Conservation (phyloP, 2,329 filamentous ascomycete genomes). For the Xylaria sp. region DNA sequence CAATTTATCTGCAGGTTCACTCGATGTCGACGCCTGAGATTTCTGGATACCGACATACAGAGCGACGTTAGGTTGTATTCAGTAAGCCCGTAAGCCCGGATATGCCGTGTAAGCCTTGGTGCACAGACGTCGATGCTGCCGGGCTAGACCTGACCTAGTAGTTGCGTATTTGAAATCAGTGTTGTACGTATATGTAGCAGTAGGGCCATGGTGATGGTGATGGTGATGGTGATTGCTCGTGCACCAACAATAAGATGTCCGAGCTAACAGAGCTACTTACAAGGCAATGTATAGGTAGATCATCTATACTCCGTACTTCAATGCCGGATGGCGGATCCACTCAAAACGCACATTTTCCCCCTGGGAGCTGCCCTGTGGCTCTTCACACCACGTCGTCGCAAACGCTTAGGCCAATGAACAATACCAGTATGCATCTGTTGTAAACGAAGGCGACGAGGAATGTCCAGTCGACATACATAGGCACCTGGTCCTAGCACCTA, state of each 20-base stretch:
- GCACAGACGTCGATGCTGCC: slow-evolving; percentile 1
- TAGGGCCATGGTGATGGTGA: neutral
- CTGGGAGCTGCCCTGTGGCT: too few relatives aligned
- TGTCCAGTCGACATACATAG: too few relatives aligned
- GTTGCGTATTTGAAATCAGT: neutral
- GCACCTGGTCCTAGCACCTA: too few relatives aligned
- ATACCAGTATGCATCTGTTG: too few relatives aligned
- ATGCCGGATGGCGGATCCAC: too few relatives aligned
- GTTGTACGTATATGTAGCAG: too few relatives aligned
- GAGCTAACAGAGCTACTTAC: neutral
- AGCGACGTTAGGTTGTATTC: neutral
- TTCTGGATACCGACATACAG: neutral
- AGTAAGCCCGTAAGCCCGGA: neutral
- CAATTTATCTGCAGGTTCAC: neutral
- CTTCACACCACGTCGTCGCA: too few relatives aligned
- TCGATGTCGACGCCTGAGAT: neutral
- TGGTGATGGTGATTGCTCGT: neutral
- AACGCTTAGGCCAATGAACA: too few relatives aligned
- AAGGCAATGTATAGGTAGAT: neutral
- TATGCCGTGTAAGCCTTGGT: neutral
- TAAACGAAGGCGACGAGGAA: too few relatives aligned
- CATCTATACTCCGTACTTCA: neutral
- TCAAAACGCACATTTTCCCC: too few relatives aligned
- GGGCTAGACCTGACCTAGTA: neutral
- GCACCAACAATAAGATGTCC: neutral